Evolutionary conservation across 164 flowering plant species (phyloP).

Genomic region (Vitis rotundifolia): DNA sequence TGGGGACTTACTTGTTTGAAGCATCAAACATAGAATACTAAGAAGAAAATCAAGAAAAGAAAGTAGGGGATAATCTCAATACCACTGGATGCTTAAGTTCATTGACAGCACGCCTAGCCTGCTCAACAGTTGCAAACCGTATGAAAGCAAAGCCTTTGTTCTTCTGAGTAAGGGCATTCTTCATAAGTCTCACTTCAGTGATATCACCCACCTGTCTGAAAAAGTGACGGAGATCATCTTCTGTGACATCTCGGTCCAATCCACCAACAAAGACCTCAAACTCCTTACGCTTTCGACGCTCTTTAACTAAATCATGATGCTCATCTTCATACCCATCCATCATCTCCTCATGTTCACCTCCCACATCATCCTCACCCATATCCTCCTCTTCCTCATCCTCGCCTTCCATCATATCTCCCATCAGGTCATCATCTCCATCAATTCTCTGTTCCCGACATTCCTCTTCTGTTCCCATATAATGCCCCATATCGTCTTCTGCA

Average conservation of each 20-base stretch:
- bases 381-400: conserved; percentile 14
- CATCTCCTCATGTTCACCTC: conserved; percentile 9
- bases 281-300: conserved; percentile 34
- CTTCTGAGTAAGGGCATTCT: conserved; percentile 29
- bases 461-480: conserved; percentile 9
- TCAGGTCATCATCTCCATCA: conserved; percentile 14
- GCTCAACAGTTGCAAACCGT: conserved; percentile 35
- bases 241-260: conserved; percentile 32
- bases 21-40: not conserved
- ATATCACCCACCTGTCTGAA: conserved; percentile 36
- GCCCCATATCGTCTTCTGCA: conserved; percentile 15
- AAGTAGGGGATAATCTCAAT: not conserved
- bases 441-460: conserved; percentile 9
- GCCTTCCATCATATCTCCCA: conserved; percentile 22
- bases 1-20: not conserved
- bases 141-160: conserved; percentile 44
- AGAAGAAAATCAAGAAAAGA: not conserved
- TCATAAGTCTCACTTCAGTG: conserved; percentile 34
- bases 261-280: conserved; percentile 42
- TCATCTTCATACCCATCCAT: conserved; percentile 25
- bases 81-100: conserved; percentile 38
- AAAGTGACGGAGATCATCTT: conserved; percentile 33
- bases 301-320: conserved; percentile 30
- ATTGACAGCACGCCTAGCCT: conserved; percentile 34
- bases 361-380: conserved; percentile 15